phyloP scores from a whole-genome alignment of 805 yeast species.

The Starmerella etchellsii region DNA sequence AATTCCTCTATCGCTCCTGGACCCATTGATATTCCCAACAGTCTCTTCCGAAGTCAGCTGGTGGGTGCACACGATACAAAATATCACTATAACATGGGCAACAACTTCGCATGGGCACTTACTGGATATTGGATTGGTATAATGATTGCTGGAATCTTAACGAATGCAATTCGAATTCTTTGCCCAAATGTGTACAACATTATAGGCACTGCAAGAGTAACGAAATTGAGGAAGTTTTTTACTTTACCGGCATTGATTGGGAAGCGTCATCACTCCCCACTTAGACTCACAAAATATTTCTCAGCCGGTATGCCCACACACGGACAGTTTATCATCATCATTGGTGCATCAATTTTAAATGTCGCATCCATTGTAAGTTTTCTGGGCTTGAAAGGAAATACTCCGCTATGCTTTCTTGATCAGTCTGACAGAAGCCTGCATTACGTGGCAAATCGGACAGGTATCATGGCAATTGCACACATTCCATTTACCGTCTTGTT shows the following conservation, averaged over 20 bases:
- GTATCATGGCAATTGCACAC: slow-evolving; percentile 34
- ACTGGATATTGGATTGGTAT: slow-evolving; percentile 26
- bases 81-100: slow-evolving; percentile 24
- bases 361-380: slow-evolving; percentile 19
- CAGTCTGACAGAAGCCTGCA: slow-evolving; percentile 30
- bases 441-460: slow-evolving; percentile 34
- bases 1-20: slow-evolving; percentile 4
- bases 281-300: slow-evolving; percentile 13
- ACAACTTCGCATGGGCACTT: slow-evolving; percentile 23
- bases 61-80: slow-evolving; percentile 21
- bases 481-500: slow-evolving; percentile 44
- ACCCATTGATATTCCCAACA: slow-evolving; percentile 17
- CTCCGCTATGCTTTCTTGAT: slow-evolving; percentile 24
- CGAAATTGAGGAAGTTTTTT: slow-evolving; percentile 21
- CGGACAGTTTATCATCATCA: slow-evolving; percentile 30
- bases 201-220: slow-evolving; percentile 20
- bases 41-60: slow-evolving; percentile 13
- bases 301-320: slow-evolving; percentile 31
- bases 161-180: slow-evolving; percentile 18
- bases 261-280: slow-evolving; percentile 24
- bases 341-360: slow-evolving; percentile 27
- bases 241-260: slow-evolving; percentile 27
- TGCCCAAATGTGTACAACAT: slow-evolving; percentile 24
- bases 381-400: slow-evolving; percentile 18
- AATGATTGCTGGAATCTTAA: slow-evolving; percentile 17